phyloP scores from a whole-genome alignment of 768 basidiomycete genomes.

The Macrolepiota albuminosa region DNA sequence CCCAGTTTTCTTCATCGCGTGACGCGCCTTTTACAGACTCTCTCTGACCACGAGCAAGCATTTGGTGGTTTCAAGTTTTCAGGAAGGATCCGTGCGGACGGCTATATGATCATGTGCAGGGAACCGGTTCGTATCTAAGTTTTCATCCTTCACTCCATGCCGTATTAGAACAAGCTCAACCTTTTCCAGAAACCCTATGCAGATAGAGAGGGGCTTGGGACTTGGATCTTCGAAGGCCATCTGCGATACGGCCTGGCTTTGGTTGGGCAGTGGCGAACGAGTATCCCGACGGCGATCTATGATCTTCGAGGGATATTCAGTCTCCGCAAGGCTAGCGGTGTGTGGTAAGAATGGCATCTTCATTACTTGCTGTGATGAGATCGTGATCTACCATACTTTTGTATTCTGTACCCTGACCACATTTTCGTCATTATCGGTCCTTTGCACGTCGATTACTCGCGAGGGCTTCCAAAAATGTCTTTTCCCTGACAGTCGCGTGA shows the following conservation, averaged over 20 bases:
- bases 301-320: slow-evolving; percentile 54
- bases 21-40: slow-evolving; percentile 36
- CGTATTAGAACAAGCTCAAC: slow-evolving; percentile 2
- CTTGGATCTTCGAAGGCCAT: slow-evolving; percentile 57
- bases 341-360: slow-evolving; percentile 8
- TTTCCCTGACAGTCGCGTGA: slow-evolving; percentile 5
- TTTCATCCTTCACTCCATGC: slow-evolving; percentile 1
- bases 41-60: slow-evolving; percentile 46
- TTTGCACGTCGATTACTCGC: not conserved
- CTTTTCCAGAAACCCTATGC: slow-evolving; percentile 33
- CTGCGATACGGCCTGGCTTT: slow-evolving; percentile 43
- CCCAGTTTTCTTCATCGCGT: not conserved
- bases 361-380: not conserved
- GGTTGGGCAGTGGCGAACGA: slow-evolving; percentile 50
- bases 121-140: slow-evolving; percentile 39
- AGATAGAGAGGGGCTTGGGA: slow-evolving; percentile 36
- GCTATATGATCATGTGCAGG: slow-evolving; percentile 55
- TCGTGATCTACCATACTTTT: not conserved
- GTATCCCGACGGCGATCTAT: slow-evolving; percentile 24
- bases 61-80: slow-evolving; percentile 65
- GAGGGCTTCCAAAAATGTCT: not conserved
- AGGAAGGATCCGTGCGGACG: slow-evolving; percentile 56
- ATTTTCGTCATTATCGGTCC: not conserved
- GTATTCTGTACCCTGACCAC: not conserved
- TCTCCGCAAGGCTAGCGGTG: slow-evolving; percentile 36